Conservation (phyloP, 495 filamentous ascomycete genomes). For the Glutinoglossum americanum region DNA sequence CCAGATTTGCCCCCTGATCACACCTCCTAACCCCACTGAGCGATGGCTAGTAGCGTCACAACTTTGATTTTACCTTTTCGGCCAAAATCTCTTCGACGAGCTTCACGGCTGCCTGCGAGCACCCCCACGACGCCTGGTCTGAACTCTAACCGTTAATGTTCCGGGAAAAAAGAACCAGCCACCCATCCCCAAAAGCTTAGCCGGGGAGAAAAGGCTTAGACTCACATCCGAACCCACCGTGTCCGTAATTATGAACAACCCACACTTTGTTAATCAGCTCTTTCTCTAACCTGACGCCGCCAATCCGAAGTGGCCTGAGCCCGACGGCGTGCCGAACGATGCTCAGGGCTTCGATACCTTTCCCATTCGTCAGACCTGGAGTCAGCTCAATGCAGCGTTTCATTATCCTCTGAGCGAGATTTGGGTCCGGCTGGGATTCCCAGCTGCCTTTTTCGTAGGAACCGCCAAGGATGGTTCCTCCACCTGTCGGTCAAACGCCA, state of each 20-base stretch:
- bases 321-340: conserved; percentile 85
- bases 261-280: conserved; percentile 47
- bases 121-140: conserved; percentile 70
- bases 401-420: conserved; percentile 74
- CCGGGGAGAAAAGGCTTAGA: conserved; percentile 1
- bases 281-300: conserved; percentile 63
- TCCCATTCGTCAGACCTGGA: conserved; percentile 51
- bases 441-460: conserved; percentile 68
- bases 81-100: conserved; percentile 39
- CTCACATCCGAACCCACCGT: conserved; percentile 58
- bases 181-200: not conserved
- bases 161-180: not conserved
- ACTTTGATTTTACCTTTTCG: not conserved
- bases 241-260: conserved; percentile 92
- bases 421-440: conserved; percentile 64
- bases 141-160: conserved; percentile 16
- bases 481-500: conserved; percentile 17
- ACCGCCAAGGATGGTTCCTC: conserved; percentile 67
- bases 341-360: conserved; percentile 59
- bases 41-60: not conserved
- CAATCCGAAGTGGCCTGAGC: conserved; percentile 51
- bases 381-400: conserved; percentile 50
- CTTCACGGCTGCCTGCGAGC: conserved; percentile 42
- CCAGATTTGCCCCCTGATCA: not conserved
- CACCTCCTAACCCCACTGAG: too few relatives aligned